phyloP scores from a whole-genome alignment of 306 rosid species.

The Prunus padus region DNA sequence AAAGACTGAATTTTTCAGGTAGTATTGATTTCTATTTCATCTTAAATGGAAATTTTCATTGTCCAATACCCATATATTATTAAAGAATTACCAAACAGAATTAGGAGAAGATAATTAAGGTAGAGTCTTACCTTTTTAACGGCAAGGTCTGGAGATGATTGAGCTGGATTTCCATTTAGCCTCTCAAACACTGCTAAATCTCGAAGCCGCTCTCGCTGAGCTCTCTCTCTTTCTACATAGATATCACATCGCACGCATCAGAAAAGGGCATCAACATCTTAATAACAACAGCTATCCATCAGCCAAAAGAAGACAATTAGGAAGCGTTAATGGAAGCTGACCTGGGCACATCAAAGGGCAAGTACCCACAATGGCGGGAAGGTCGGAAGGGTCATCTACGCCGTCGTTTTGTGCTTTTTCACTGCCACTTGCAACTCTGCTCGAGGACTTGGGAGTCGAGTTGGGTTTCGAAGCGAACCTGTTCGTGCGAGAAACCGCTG shows the following conservation, averaged over 20 bases:
- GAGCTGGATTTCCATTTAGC: conserved; percentile 60
- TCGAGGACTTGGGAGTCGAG: not conserved
- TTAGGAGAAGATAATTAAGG: not conserved
- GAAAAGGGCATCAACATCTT: not conserved
- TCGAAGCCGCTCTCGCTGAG: conserved; percentile 68
- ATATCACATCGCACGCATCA: not conserved
- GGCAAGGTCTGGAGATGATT: conserved; percentile 67
- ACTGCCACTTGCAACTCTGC: not conserved
- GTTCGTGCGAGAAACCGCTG: not conserved
- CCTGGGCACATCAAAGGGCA: conserved; percentile 95
- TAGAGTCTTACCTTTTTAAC: conserved; percentile 67
- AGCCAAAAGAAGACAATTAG: too few species aligned
- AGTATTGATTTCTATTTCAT: not conserved
- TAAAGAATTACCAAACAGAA: not conserved
- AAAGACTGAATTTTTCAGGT: not conserved
- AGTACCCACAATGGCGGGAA: conserved; percentile 48
- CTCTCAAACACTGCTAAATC: conserved; percentile 95
- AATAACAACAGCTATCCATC: not conserved
- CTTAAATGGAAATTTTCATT: not conserved
- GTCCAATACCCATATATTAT: not conserved
- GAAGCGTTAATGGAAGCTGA: conserved; percentile 13
- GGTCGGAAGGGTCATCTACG: conserved; percentile 26
- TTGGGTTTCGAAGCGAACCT: not conserved
- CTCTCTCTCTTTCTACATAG: conserved; percentile 68
- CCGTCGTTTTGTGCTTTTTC: conserved; percentile 12